These are phyloP conservation scores for Pezizomycotina sp. DNA, from an alignment of 2,329 filamentous ascomycete genomes.

Conservation along the genomic window DNA sequence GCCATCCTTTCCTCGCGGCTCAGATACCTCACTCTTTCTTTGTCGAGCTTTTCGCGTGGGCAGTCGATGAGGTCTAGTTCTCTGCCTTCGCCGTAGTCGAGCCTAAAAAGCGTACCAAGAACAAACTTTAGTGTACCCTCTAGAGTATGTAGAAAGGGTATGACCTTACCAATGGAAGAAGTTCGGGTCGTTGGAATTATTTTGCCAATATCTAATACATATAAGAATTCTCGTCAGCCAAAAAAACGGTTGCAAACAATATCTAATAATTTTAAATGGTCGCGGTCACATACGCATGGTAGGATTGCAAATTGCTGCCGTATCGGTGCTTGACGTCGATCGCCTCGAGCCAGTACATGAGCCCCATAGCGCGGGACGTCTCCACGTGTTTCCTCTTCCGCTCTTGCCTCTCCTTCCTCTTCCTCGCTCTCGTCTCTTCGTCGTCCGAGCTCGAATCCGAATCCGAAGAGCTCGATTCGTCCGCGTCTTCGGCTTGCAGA, in stretches of 20 bases:
- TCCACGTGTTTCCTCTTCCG: constrained; percentile 35
- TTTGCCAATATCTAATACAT: constrained; percentile 75
- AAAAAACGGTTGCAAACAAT: too few relatives aligned
- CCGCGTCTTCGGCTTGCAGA: too few relatives aligned
- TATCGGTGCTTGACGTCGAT: constrained; percentile 84
- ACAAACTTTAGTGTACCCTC: not conserved
- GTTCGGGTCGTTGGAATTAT: constrained; percentile 58
- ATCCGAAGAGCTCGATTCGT: too few relatives aligned
- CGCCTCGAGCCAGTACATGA: constrained; percentile 68
- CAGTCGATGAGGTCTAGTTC: constrained; percentile 53
- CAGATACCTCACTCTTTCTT: constrained; percentile 68
- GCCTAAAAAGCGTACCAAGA: constrained; percentile 22
- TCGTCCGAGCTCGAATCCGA: too few relatives aligned
- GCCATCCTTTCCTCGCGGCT: constrained; percentile 64
- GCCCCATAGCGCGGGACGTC: constrained; percentile 61
- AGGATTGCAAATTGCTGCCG: constrained; percentile 62
- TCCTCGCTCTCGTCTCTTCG: constrained; percentile 19
- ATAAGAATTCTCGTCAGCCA: too few relatives aligned
- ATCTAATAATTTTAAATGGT: too few relatives aligned
- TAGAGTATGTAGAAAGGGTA: not conserved
- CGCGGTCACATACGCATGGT: too few relatives aligned
- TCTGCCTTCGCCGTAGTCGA: constrained; percentile 64
- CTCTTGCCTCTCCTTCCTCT: constrained; percentile 30
- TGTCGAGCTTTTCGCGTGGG: constrained; percentile 56
- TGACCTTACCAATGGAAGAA: constrained; percentile 66